phyloP scores from a whole-genome alignment of 352 stramenopile species.

The Pythium insidiosum region DNA sequence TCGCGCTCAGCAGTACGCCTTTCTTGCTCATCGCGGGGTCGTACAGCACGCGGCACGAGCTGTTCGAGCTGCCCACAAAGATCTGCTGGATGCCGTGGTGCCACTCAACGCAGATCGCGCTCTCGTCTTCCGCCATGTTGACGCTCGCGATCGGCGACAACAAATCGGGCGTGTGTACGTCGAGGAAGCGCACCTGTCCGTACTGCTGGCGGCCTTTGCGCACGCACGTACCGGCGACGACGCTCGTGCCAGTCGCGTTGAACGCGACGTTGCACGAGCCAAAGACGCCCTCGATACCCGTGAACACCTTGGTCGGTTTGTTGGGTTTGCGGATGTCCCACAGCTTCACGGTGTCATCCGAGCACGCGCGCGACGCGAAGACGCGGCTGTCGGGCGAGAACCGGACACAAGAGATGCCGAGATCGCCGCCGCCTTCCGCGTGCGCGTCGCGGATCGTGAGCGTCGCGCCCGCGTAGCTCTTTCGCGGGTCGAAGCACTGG shows the following conservation, averaged over 20 bases:
- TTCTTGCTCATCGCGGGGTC: constrained; percentile 62
- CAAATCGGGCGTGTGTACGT: constrained; percentile 54
- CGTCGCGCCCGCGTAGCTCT: constrained; percentile 51
- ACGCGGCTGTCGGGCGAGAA: constrained; percentile 64
- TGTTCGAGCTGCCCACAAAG: constrained; percentile 64
- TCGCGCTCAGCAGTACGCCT: constrained; percentile 72
- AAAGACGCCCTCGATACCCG: constrained; percentile 55
- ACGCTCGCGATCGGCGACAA: constrained; percentile 45
- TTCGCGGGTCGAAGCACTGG: constrained; percentile 68
- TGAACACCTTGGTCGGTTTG: constrained; percentile 53
- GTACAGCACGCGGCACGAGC: constrained; percentile 63
- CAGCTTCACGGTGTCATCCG: constrained; percentile 75
- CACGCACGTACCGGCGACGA: constrained; percentile 67
- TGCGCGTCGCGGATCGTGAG: constrained; percentile 65
- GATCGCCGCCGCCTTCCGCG: constrained; percentile 53
- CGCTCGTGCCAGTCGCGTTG: constrained; percentile 57
- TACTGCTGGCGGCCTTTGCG: constrained; percentile 41
- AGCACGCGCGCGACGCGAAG: constrained; percentile 60
- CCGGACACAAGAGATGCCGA: constrained; percentile 61
- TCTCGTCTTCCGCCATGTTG: constrained; percentile 75
- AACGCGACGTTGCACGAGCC: constrained; percentile 77
- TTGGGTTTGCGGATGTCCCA: constrained; percentile 70
- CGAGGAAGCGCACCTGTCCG: constrained; percentile 63
- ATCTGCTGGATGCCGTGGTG: constrained; percentile 79
- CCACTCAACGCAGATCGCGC: constrained; percentile 78